Percentiles rank a stretch among this genome's conserved stretches.
These are phyloP conservation scores for Heterobasidion occidentale DNA, from an alignment of 1,284 basidiomycete genomes.

Conservation along the genomic window DNA sequence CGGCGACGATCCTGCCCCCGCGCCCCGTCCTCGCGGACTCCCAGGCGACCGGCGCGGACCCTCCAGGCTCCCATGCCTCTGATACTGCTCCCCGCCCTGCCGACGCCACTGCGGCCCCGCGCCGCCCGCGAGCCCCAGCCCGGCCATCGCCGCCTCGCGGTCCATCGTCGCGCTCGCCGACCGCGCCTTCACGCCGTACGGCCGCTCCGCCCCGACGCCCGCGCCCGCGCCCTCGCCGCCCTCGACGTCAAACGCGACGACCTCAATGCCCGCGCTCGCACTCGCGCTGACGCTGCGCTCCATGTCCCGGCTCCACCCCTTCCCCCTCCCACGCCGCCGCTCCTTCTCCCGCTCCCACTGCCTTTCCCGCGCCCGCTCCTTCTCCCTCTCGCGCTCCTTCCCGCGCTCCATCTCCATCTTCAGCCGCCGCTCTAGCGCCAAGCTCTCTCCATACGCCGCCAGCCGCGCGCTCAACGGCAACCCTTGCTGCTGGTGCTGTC, in stretches of 20 bases:
- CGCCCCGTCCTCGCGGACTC: neutral
- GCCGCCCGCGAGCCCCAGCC: neutral
- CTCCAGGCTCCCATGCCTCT: neutral
- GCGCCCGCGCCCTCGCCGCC: neutral
- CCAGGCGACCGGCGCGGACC: neutral
- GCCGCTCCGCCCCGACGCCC: slow-evolving; percentile 6
- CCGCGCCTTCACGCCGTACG: slow-evolving; percentile 3
- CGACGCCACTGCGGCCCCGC: neutral
- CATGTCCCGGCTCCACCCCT: slow-evolving; percentile 2
- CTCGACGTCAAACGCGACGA: no score
- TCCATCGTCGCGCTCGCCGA: slow-evolving; percentile 9
- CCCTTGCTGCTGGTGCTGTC: neutral
- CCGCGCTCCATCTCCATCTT: slow-evolving; percentile 35
- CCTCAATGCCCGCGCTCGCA: slow-evolving; percentile 1
- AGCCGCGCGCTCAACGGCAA: slow-evolving; percentile 70
- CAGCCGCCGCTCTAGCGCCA: slow-evolving; percentile 72
- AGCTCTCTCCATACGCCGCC: slow-evolving; percentile 82
- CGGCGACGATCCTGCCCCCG: neutral
- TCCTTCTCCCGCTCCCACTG: neutral
- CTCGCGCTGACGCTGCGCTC: slow-evolving; percentile 9
- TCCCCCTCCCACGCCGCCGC: neutral
- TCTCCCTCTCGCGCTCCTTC: neutral
- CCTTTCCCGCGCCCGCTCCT: no score
- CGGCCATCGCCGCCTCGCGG: neutral
- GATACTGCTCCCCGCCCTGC: neutral